Base-by-base conservation (phyloP, 75 land plant species). In the Pinus taeda region DNA sequence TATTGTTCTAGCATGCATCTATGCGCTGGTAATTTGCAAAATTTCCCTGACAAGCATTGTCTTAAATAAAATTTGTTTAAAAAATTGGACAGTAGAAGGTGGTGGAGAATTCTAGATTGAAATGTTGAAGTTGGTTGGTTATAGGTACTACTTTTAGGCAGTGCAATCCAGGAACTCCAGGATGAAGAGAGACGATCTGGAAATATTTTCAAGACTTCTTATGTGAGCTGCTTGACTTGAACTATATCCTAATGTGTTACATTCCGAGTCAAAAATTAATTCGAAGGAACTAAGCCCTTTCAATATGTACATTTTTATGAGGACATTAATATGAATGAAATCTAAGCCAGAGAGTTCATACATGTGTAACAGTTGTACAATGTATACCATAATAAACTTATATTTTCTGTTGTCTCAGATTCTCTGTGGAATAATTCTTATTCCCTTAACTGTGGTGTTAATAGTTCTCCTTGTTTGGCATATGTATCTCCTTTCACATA, bases 1-100 rank as follows among this genome's bases (percentile, higher is more conserved):
- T 84, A 85, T 93, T 73, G 94, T 92, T 11, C 63, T 80, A 66
- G 89, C 95, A 73, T 90, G 95, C 87, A 75, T 93, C 61, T 90
- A 96, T 58, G 85, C 99, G 21, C 73, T 90, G 94, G 97, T 94
- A 89, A 63, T 79, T 77, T n/a, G 49, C 62, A 81, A 20, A 15
- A 12, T 73, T 71, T 26, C 59, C 57, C 78, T 61, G 64, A 57
- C 75, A 29, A 24, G 7, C 60, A 49, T 56, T 26, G 55, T 37
- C 36, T 7, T 53, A 75, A 8, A 58, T 49, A 7, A 39, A 81
- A 9, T 60, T 67, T 14, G 21, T 78, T 22, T 3, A 49, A 24
- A 49, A 57, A 9, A 3, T 57, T 77, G 57, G 57, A 53, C 18
- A 21, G 15, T 15, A 30, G 20, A 26, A 76, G 49, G 58, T 24